Evolutionary conservation across 768 basidiomycete genomes (phyloP), one percentile per base, ranked within the genome.

Genomic region (Trametes maxima): DNA sequence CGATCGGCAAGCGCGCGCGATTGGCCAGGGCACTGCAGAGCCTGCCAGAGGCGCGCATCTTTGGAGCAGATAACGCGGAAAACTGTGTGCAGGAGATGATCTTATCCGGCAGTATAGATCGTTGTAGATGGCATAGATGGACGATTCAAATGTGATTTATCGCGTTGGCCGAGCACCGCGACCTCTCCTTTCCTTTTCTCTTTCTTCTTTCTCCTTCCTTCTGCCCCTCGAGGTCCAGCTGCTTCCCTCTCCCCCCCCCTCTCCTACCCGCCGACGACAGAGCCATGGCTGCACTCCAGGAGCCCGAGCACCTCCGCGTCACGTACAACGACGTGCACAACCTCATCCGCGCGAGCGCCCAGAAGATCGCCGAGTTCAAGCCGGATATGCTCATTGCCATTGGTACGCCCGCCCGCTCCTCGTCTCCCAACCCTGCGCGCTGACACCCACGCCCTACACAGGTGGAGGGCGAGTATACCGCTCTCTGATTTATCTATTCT

Each of bases 321-420:
- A 95, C 93, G 19, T 97, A 97, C 79, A 95, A 96, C 69, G 89
- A 96, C 52, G 87, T 96, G 56, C 95, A 97, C 80, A 92, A 92
- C 66, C 81, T 94, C 63, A 94, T 96, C 68, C 86, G 86, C 67
- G 77, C 75, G 13, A 79, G 81, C 1, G 86, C 89, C 1, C 79
- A 79, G 49, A 79, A 82, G 68, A 94, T 98, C 68, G 88, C 86
- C 35, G 72, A 73, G 4, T 98, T 95, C 77, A 89, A 89, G 68
- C 94, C 94, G n/a, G 86, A 94, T 72, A 74, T 94, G 62, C 77
- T 95, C 69, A 82, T 95, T 59, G 92, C 92, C 8, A 94, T 94
- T 63, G 92, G 91, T 85, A 60, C 47, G 79, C 72, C 40, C 54
- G 22, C 47, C 49, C 49, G 33, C 33, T 40, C 58, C 42, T n/a